Evolutionary conservation across 1,139 yeast genomes (phyloP).

Genomic region (Suhomyces coccinellae): DNA sequence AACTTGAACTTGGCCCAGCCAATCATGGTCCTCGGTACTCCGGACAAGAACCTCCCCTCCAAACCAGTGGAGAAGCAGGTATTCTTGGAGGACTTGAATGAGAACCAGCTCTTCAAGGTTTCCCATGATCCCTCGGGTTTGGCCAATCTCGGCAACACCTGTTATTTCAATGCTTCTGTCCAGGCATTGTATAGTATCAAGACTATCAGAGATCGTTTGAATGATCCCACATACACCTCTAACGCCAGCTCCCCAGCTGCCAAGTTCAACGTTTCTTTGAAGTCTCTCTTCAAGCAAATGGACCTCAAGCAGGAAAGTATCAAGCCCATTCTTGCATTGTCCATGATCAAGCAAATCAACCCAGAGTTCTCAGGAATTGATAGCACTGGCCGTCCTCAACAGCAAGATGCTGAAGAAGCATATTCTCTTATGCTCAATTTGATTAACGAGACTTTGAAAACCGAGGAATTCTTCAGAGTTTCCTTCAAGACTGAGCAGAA

Average conservation of each 20-base stretch:
- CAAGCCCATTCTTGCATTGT: slow-evolving; percentile 57
- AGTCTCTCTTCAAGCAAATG: slow-evolving; percentile 49
- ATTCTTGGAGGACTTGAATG: slow-evolving; percentile 70
- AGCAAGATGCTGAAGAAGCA: slow-evolving; percentile 98
- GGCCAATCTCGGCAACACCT: slow-evolving; percentile 88
- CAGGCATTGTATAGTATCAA: slow-evolving; percentile 74
- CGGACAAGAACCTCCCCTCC: slow-evolving; percentile 64
- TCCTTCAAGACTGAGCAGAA: slow-evolving; percentile 62
- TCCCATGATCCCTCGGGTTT: slow-evolving; percentile 74
- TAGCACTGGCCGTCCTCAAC: slow-evolving; percentile 72
- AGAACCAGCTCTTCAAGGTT: slow-evolving; percentile 40
- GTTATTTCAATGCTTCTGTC: slow-evolving; percentile 87
- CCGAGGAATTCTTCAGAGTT: slow-evolving; percentile 64
- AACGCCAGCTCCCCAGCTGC: slow-evolving; percentile 54
- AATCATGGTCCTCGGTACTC: slow-evolving; percentile 90
- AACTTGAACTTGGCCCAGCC: slow-evolving; percentile 64
- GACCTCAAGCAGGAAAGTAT: slow-evolving; percentile 44
- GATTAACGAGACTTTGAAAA: slow-evolving; percentile 49
- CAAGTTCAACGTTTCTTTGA: slow-evolving; percentile 37
- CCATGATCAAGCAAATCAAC: slow-evolving; percentile 60
- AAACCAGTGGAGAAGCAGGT: slow-evolving; percentile 58
- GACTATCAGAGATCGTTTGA: slow-evolving; percentile 48
- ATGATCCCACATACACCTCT: slow-evolving; percentile 11
- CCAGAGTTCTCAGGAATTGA: slow-evolving; percentile 90
- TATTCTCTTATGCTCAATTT: slow-evolving; percentile 73